phyloP scores from a whole-genome alignment of 352 stramenopile genomes.

The Phytopythium sindhum region DNA sequence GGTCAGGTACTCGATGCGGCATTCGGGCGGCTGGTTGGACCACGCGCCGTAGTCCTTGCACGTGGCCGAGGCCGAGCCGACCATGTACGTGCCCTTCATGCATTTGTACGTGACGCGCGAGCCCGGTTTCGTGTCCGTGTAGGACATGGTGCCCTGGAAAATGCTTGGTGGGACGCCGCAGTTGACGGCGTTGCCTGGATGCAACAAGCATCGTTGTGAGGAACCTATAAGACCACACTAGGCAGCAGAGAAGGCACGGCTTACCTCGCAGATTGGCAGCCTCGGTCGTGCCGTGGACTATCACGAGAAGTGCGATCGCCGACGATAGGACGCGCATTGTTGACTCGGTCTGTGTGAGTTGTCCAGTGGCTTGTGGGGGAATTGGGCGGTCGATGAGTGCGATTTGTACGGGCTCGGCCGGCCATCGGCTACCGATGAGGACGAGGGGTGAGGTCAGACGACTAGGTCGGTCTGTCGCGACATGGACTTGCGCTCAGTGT shows the following conservation, averaged over 20 bases:
- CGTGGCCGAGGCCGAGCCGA: constrained; percentile 19
- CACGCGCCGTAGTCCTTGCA: constrained; percentile 40
- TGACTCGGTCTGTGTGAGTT: too few species aligned
- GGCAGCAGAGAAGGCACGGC: background rate
- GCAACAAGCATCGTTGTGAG: constrained; percentile 1
- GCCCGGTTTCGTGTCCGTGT: constrained; percentile 29
- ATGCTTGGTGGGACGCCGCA: constrained; percentile 22
- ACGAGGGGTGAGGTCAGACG: too few species aligned
- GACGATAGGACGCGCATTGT: background rate
- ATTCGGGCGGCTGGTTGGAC: constrained; percentile 30
- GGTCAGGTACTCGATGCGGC: constrained; percentile 35
- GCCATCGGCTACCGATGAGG: too few species aligned
- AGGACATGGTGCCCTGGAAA: constrained; percentile 42
- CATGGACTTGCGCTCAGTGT: too few species aligned
- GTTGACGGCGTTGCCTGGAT: constrained; percentile 6
- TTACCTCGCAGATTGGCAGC: constrained; percentile 23
- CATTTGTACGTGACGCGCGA: constrained; percentile 37
- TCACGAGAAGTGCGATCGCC: background rate
- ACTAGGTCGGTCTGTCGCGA: too few species aligned
- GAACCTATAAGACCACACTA: too few species aligned
- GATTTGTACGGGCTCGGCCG: too few species aligned
- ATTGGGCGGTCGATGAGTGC: background rate
- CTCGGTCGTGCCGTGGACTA: constrained; percentile 3
- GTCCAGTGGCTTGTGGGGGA: background rate
- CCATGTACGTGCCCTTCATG: constrained; percentile 37